Percentiles rank a stretch among this genome's conserved stretches.
phyloP scores from a whole-genome alignment of 2,329 filamentous ascomycete species.

The Tolypocladium amazonense region DNA sequence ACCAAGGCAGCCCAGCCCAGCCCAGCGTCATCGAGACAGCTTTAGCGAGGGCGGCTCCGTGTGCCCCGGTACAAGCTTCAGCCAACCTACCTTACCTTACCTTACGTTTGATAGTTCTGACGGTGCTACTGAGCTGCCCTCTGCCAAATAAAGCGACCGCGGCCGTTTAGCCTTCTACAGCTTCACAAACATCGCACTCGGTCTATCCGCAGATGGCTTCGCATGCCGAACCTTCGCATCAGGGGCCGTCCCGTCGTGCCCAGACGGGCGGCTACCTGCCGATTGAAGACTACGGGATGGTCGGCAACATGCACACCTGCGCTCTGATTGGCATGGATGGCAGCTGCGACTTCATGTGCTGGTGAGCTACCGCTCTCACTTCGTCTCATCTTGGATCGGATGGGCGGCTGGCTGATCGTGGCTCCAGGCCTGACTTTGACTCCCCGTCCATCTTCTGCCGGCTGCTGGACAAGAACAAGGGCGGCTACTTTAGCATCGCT shows the following conservation, averaged over 20 bases:
- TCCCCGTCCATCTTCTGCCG: slow-evolving; percentile 67
- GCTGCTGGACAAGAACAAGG: slow-evolving; percentile 62
- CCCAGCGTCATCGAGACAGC: neutral
- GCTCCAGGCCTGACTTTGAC: slow-evolving; percentile 61
- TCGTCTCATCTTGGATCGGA: neutral
- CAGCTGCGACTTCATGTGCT: slow-evolving; percentile 70
- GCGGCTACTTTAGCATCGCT: slow-evolving; percentile 62
- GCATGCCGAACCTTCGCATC: slow-evolving; percentile 20
- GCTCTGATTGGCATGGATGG: slow-evolving; percentile 66
- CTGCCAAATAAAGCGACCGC: neutral
- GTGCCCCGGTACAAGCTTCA: neutral
- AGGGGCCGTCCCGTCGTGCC: slow-evolving; percentile 18
- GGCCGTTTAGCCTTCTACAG: neutral
- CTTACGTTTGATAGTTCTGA: neutral
- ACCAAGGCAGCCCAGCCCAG: neutral
- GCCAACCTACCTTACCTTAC: too few species aligned
- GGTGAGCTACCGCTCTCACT: slow-evolving; percentile 30
- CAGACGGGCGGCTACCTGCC: slow-evolving; percentile 41
- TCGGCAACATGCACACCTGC: slow-evolving; percentile 72
- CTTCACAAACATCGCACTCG: neutral
- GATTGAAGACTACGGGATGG: slow-evolving; percentile 70
- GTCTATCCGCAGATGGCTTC: slow-evolving; percentile 16
- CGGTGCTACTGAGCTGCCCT: neutral
- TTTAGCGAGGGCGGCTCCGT: neutral
- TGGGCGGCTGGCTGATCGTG: neutral